Percentiles rank a stretch among this genome's conserved stretches.
Conservation (phyloP, 1,284 basidiomycete species). For the Ceratorhiza oryzae-sativae region DNA sequence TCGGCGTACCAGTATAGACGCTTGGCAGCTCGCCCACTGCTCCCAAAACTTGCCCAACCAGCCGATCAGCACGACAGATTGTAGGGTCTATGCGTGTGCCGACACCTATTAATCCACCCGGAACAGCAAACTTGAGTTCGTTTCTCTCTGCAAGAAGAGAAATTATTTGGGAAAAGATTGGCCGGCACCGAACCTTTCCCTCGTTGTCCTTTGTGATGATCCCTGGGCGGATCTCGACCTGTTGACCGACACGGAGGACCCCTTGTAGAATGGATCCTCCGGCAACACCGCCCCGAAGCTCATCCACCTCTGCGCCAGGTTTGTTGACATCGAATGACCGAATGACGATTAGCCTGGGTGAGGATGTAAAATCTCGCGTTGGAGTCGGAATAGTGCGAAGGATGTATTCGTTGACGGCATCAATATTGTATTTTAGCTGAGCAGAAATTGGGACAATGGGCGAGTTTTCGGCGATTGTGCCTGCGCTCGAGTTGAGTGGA, state of each 20-base stretch:
- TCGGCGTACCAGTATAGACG: conserved; percentile 82
- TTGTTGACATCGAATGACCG: conserved; percentile 99
- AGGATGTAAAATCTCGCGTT: conserved; percentile 88
- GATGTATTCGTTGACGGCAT: conserved; percentile 99
- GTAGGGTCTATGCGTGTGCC: conserved; percentile 97
- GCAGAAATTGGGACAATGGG: conserved; percentile 99
- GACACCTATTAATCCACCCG: conserved; percentile 97
- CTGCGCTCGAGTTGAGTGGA: conserved; percentile 53
- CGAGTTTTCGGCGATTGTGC: conserved; percentile 94
- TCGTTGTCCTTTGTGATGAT: conserved; percentile 95
- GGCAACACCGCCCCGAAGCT: conserved; percentile 97
- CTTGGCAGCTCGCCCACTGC: conserved; percentile 92
- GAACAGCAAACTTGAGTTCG: conserved; percentile 92
- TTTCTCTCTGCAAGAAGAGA: conserved; percentile 95
- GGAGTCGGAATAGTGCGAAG: conserved; percentile 96
- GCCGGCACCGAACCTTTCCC: conserved; percentile 90
- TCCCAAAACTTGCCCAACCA: conserved; percentile 96
- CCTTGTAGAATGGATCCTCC: conserved; percentile 96
- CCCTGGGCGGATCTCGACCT: conserved; percentile 97
- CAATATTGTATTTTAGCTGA: conserved; percentile 98
- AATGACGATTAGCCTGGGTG: conserved; percentile 95
- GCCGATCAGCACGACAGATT: conserved; percentile 93
- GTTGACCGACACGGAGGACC: conserved; percentile 88
- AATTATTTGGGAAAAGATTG: conserved; percentile 92
- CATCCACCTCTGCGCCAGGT: conserved; percentile 95